Evolutionary conservation across 208 protist genomes (phyloP).

Genomic region (Acanthamoeba triangularis): DNA sequence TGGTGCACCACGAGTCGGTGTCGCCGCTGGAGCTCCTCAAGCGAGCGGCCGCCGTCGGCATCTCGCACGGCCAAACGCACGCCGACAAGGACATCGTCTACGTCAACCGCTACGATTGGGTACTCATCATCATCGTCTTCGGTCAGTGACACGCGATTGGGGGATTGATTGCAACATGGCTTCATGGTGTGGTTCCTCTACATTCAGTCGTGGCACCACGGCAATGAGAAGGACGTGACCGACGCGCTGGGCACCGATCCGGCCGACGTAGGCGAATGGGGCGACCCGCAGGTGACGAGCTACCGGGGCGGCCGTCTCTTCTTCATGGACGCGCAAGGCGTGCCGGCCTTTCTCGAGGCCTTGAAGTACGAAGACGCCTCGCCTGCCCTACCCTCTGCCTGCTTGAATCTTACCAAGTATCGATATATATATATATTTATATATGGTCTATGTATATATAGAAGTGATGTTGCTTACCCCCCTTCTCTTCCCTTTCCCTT

Average conservation of each 20-base stretch:
- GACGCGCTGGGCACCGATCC: neutral
- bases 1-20: constrained; percentile 4
- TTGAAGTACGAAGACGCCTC: neutral
- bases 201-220: constrained; percentile 17
- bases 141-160: neutral
- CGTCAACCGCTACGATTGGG: constrained; percentile 51
- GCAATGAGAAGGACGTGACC: neutral
- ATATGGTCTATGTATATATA: no score
- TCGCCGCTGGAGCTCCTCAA: constrained; percentile 21
- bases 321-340: constrained; percentile 14
- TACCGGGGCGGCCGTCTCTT: constrained; percentile 24
- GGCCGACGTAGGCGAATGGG: neutral
- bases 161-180: neutral
- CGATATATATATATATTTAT: no score
- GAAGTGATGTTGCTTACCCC: neutral
- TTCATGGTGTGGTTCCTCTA: neutral
- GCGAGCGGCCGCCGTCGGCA: neutral
- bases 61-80: neutral
- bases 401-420: no score
- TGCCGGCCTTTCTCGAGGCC: neutral
- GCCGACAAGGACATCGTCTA: constrained; percentile 44
- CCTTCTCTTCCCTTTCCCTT: neutral
- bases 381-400: no score
- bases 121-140: neutral
- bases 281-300: neutral